Evolutionary conservation across 1,284 basidiomycete genomes (phyloP), one percentile per base, ranked within the genome.

Genomic region (Cryptococcus sp.): DNA sequence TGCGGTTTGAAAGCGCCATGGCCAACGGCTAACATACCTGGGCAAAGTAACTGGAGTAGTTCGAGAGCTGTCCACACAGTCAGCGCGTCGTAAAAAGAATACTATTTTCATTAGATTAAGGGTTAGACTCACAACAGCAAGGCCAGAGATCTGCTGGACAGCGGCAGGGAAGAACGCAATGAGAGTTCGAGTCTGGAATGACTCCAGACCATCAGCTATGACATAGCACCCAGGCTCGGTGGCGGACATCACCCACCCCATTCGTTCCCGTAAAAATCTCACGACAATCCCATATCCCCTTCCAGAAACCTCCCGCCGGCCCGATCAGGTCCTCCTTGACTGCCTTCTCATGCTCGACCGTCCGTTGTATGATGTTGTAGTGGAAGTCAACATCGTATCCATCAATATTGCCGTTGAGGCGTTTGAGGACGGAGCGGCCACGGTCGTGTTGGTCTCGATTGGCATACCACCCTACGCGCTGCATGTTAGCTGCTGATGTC

Each of bases 371-470:
- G 48, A 56, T 55, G 1, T 37, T 51, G 53, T 66, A 69, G 54
- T 70, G 64, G 28, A 65, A 61, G 21, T 70, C 67, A 24, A 60
- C 61, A 53, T 70, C 58, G 62, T 69, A 70, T 1, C 61, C 63
- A n/a, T 55, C 44, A 38, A 68, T 56, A 43, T 59, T 59, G 15
- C 65, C 66, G 50, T 67, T 66, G 13, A 70, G 58, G 23, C 43
- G 47, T 11, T 46, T 45, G 28, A 67, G 53, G 36, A 63, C 50
- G 11, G 50, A 53, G 28, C 56, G 37, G 21, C 63, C 68, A 37
- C 57, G 51, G 18, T 67, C 67, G 44, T 67, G 62, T 33, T 49
- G 47, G 2, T 57, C 66, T 23, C 53, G 53, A 13, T 48, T 56
- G 23, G 64, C 67, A 40, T 60, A 66, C 67, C 67, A 69, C 50